These are phyloP conservation scores for Wolfiporia cocos DNA, from an alignment of 1,284 basidiomycete genomes.

Conservation along the genomic window DNA sequence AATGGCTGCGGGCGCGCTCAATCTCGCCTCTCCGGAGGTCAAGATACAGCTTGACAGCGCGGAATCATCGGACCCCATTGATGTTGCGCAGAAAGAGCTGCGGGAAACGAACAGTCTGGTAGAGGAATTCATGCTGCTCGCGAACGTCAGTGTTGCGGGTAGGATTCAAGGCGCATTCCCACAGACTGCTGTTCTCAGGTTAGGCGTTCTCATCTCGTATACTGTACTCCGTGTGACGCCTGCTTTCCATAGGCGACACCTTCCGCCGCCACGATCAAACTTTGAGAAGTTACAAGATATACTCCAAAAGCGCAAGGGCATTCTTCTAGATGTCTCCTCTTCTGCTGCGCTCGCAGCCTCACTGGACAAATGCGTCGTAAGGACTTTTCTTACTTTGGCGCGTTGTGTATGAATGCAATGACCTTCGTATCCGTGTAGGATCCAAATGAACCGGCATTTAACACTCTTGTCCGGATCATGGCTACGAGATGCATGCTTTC, in stretches of 20 bases:
- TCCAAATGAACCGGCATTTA: slow-evolving; percentile 81
- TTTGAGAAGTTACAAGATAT: slow-evolving; percentile 97
- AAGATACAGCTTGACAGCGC: slow-evolving; percentile 93
- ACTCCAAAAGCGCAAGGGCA: slow-evolving; percentile 77
- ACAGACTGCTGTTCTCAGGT: slow-evolving; percentile 91
- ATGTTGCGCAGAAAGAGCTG: slow-evolving; percentile 95
- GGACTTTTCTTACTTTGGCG: slow-evolving; percentile 7
- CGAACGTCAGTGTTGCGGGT: slow-evolving; percentile 91
- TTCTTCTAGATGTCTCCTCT: slow-evolving; percentile 88
- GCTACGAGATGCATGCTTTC: slow-evolving; percentile 98
- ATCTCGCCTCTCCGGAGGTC: slow-evolving; percentile 96
- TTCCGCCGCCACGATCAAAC: slow-evolving; percentile 89
- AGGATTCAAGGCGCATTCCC: slow-evolving; percentile 95
- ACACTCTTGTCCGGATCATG: slow-evolving; percentile 98
- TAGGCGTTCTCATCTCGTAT: slow-evolving; percentile 13
- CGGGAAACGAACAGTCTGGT: slow-evolving; percentile 95
- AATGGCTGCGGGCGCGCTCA: slow-evolving; percentile 93
- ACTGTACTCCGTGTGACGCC: slow-evolving; percentile 1
- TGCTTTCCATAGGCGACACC: slow-evolving; percentile 63
- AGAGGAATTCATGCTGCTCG: slow-evolving; percentile 99
- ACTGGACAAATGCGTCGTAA: slow-evolving; percentile 61
- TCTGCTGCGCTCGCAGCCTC: slow-evolving; percentile 90
- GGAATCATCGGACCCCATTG: slow-evolving; percentile 92
- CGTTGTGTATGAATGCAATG: slow-evolving; percentile 1
- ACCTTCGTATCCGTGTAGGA: slow-evolving; percentile 43